Base-by-base conservation (phyloP, 352 stramenopile species). In the Plasmopara muralis region DNA sequence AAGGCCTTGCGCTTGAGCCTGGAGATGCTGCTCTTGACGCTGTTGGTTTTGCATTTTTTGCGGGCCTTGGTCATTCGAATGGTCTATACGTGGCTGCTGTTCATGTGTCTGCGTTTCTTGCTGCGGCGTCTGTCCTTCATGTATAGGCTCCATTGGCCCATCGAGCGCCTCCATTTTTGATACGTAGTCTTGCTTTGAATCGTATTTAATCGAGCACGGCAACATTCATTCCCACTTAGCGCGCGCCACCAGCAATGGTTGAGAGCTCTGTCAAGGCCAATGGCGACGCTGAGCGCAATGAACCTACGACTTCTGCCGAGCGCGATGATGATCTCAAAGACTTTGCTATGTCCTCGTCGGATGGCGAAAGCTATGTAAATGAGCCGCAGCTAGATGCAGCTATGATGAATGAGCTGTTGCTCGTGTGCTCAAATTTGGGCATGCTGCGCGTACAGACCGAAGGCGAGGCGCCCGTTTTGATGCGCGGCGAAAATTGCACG, bases 401-500 rank as follows among this genome's bases (percentile, higher is more conserved):
- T 49, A 90, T 93, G 81, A 80, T 88, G 73, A 89, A 93, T 58
- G 81, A 93, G 53, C 63, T 93, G 53, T 59, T 93, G 63, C 81
- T 93, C 13, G 83, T 93, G 54, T 93, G 83, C 68, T 93, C 83
- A 31, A 93, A 93, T 58, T 57, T 93, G 16, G 83, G 81, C 31
- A 87, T 93, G 73, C 57, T 90, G 20, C 81, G 75, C 42, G 74
- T 87, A 16, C 62, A 70, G 25, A 60, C 52, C 2, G 77, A 87
- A 35, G 76, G 71, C 13, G 74, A 77, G 10, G 50, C 55, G 15
- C 77, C 81, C 16, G 68, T 89, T 53, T 59, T 95, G 8, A 87
- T 90, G 69, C 79, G 82, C 13, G 78, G 85, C 28, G 85, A 95
- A 49, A 70, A 93, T 63, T 95, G 83, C 43, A 74, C 78, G 18